phyloP scores from a whole-genome alignment of 768 basidiomycete genomes.

The Vishniacozyma victoriae region DNA sequence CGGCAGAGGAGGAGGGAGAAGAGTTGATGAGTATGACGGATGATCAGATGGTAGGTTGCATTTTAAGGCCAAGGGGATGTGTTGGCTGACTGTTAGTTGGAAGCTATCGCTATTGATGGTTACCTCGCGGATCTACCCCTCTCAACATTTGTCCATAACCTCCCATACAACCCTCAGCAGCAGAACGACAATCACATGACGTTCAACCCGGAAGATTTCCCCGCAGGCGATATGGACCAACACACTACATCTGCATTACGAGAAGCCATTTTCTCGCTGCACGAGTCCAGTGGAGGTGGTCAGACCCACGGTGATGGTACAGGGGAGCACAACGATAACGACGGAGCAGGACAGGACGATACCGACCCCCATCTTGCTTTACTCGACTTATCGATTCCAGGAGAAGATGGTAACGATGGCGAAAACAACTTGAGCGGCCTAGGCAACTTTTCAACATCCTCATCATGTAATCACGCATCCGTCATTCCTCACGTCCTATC shows the following conservation, averaged over 20 bases:
- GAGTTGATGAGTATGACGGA: conserved; percentile 37
- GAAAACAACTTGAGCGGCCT: conserved; percentile 13
- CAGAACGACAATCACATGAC: conserved; percentile 2
- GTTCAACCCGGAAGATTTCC: conserved; percentile 32
- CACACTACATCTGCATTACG: conserved; percentile 41
- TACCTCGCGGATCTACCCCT: conserved; percentile 42
- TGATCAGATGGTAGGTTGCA: conserved; percentile 37
- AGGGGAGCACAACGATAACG: conserved; percentile 14
- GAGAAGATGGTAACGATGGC: background rate
- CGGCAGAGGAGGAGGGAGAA: conserved; percentile 37
- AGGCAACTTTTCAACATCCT: conserved; percentile 1
- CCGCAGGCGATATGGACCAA: conserved; percentile 36
- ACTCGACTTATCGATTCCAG: conserved; percentile 32
- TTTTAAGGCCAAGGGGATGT: too few relatives aligned
- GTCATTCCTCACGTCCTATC: conserved; percentile 37
- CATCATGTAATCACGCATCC: conserved; percentile 24
- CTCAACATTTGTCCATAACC: conserved; percentile 34
- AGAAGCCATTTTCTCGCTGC: conserved; percentile 41
- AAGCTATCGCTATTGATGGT: conserved; percentile 40
- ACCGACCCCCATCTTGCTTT: conserved; percentile 39
- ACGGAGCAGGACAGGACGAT: conserved; percentile 12
- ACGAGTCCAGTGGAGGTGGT: conserved; percentile 23
- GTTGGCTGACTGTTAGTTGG: conserved; percentile 25
- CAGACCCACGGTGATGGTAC: conserved; percentile 13
- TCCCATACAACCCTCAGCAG: conserved; percentile 15